Evolutionary conservation across 2,329 filamentous ascomycete species (phyloP).

Genomic region (Paramyrothecium sp.): DNA sequence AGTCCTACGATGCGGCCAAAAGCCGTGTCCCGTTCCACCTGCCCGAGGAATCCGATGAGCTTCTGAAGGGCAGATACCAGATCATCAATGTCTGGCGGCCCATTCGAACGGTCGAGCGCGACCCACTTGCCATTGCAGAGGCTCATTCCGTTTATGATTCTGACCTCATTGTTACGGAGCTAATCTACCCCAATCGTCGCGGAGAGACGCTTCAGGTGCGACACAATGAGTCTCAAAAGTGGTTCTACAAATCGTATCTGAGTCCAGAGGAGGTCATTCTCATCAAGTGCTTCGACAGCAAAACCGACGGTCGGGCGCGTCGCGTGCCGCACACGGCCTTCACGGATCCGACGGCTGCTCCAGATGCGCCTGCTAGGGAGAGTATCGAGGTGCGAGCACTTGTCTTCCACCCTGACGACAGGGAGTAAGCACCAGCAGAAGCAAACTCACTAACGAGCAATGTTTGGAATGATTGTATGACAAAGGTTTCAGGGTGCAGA

Average conservation of each 20-base stretch:
- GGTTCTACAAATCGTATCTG: slow-evolving; percentile 53
- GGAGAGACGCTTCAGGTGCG: slow-evolving; percentile 49
- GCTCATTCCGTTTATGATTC: slow-evolving; percentile 46
- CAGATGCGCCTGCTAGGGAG: slow-evolving; percentile 49
- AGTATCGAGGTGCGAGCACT: slow-evolving; percentile 57
- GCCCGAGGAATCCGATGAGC: slow-evolving; percentile 40
- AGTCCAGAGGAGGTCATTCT: slow-evolving; percentile 52
- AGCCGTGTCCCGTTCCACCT: slow-evolving; percentile 37
- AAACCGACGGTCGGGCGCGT: slow-evolving; percentile 51
- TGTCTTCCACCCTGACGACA: slow-evolving; percentile 47
- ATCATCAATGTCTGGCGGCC: slow-evolving; percentile 56
- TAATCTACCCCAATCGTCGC: slow-evolving; percentile 49
- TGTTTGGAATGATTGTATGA: neutral
- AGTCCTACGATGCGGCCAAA: slow-evolving; percentile 46
- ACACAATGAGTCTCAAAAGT: slow-evolving; percentile 41
- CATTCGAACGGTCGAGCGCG: slow-evolving; percentile 48
- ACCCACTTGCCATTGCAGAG: slow-evolving; percentile 54
- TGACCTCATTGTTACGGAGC: slow-evolving; percentile 45
- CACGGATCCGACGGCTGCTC: slow-evolving; percentile 36
- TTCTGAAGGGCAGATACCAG: slow-evolving; percentile 44
- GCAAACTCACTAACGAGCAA: neutral
- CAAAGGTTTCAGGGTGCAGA: neutral
- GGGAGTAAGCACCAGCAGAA: slow-evolving; percentile 18
- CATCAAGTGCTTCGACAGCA: slow-evolving; percentile 62
- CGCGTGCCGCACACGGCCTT: slow-evolving; percentile 57